Conservation (phyloP, 2,329 filamentous ascomycete species). For the Aspergillus floridensis region DNA sequence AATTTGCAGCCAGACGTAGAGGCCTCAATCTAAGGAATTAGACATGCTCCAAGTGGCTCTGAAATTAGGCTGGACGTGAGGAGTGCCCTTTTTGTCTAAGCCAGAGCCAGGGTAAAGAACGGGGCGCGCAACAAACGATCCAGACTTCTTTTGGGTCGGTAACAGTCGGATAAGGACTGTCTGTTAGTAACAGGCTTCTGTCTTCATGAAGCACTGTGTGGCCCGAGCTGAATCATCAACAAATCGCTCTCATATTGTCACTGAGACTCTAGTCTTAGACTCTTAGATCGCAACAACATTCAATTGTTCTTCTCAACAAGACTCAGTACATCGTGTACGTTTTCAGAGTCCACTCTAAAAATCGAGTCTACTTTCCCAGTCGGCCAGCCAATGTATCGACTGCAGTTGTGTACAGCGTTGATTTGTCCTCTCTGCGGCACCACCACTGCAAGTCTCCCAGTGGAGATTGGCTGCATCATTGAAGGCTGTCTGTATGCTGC, state of each 20-base stretch:
- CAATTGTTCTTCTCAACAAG: too few relatives aligned
- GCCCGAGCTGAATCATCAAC: neutral
- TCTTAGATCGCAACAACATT: neutral
- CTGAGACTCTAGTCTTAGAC: too few relatives aligned
- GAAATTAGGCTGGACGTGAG: constrained; percentile 14
- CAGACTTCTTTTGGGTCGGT: neutral
- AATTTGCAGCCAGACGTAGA: constrained; percentile 6
- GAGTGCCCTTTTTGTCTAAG: constrained; percentile 8
- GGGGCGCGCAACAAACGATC: constrained; percentile 2
- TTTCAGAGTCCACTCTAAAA: neutral
- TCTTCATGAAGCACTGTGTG: neutral
- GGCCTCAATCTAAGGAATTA: constrained; percentile 8
- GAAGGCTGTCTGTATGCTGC: constrained; percentile 6
- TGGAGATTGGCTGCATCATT: constrained; percentile 11
- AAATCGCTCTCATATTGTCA: neutral
- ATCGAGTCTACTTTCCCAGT: constrained; percentile 5
- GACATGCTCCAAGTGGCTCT: constrained; percentile 10
- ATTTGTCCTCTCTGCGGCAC: constrained; percentile 19
- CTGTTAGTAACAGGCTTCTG: neutral
- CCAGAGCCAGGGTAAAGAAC: constrained; percentile 7
- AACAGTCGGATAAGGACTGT: neutral
- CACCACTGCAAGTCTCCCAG: constrained; percentile 15
- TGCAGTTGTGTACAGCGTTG: constrained; percentile 22
- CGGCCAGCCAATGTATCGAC: neutral
- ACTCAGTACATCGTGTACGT: neutral